These are phyloP conservation scores for Fusarium marasasianum DNA, from an alignment of 2,329 filamentous ascomycete genomes.

Conservation along the genomic window DNA sequence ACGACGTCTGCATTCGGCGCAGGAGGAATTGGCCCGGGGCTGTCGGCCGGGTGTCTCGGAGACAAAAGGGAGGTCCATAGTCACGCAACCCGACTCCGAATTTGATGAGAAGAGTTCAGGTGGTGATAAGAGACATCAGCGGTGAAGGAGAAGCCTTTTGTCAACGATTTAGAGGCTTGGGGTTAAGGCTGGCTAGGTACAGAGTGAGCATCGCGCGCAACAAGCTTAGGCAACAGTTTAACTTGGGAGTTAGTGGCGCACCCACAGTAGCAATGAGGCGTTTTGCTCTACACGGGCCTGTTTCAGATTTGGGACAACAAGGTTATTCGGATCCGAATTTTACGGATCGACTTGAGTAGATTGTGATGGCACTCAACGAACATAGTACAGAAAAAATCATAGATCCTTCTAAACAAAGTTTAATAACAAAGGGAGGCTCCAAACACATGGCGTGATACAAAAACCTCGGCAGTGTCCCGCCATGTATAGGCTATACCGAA, in stretches of 20 bases:
- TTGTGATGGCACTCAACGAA: neutral
- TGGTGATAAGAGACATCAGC: neutral
- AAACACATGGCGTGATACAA: neutral
- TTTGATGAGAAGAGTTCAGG: neutral
- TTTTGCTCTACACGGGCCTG: neutral
- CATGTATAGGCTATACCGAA: neutral
- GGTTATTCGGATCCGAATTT: neutral
- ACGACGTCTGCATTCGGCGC: neutral
- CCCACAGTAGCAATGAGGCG: neutral
- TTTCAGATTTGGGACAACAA: neutral
- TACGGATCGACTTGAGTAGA: neutral
- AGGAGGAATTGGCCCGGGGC: neutral
- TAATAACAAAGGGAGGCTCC: neutral
- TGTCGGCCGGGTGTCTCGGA: neutral
- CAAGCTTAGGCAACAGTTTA: neutral
- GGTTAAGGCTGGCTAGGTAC: neutral
- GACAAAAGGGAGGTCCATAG: neutral
- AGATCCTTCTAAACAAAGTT: neutral
- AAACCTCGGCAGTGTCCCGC: neutral
- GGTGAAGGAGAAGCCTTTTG: neutral
- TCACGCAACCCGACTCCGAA: neutral
- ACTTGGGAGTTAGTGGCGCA: neutral
- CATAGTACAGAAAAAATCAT: too few species aligned
- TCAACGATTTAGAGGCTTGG: neutral
- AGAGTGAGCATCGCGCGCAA: neutral